Base-by-base conservation (phyloP, 495 filamentous ascomycete genomes). In the Penicillium dipodomyicola region DNA sequence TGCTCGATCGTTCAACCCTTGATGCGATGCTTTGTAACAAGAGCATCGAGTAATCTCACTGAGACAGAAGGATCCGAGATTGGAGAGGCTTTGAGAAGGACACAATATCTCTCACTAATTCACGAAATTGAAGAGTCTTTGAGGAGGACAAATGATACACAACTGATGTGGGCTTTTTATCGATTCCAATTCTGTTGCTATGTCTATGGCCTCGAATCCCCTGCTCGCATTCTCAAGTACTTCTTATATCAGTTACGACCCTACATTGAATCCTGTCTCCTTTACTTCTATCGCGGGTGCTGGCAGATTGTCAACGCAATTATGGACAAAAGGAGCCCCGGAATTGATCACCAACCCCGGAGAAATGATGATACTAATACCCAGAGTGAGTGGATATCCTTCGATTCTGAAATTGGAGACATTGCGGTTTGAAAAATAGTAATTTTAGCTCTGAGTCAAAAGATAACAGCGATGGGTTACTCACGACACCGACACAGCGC, bases 141-240 rank as follows among this genome's bases (percentile, higher is more conserved):
- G 3, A 71, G 58, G 22, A 27, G n/a, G 14, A 60, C 47, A 5
- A 68, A 71, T 25, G 42, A 57, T 22, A 46, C 43, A 20, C 62
- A 54, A 20, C 32, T 68, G 29, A 32, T 63, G 25, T 62, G 68
- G 1, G 32, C 11, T 4, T 33, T 72, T 14, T 72, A 69, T 53
- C 64, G 70, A 48, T 63, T 58, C 46, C 57, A 71, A n/a, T 46
- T 66, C 15, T 66, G 57, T 56, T 58, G 61, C 41, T 67, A 71
- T 42, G 50, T 69, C 10, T 69, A 67, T 30, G 68, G 68, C 15
- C 22, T 22, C n/a, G 37, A 40, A 27, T 35, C 32, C 0, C 15
- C 29, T 2, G 8, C 9, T 20, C 11, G 53, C 25, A 43, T 48
- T n/a, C 50, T 63, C 1, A 8, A 7, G 7, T 8, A 52, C 1